These are phyloP conservation scores for Trichosporon faecale DNA, from an alignment of 1,284 basidiomycete genomes.

Conservation along the genomic window DNA sequence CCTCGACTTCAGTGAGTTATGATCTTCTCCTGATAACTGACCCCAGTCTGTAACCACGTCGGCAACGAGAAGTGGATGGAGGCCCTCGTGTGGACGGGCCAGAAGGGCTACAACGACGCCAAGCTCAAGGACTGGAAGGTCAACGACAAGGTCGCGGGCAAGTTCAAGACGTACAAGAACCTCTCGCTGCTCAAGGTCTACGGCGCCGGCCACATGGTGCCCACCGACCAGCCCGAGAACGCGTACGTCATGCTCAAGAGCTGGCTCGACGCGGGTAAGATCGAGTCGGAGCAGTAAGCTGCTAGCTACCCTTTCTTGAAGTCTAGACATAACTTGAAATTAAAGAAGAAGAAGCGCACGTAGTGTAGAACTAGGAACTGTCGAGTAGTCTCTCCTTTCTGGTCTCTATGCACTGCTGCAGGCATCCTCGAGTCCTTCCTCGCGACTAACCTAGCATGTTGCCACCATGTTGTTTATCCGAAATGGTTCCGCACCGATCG, in stretches of 20 bases:
- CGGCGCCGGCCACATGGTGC: slow-evolving; percentile 52
- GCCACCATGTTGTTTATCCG: neutral
- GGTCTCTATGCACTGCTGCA: slow-evolving; percentile 23
- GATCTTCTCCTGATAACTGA: neutral
- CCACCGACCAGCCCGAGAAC: slow-evolving; percentile 52
- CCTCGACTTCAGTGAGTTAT: slow-evolving; percentile 60
- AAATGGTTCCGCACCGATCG: neutral
- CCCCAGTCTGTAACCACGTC: slow-evolving; percentile 62
- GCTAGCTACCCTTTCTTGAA: neutral
- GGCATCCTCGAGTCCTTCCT: neutral
- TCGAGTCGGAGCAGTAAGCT: neutral
- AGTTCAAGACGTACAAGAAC: slow-evolving; percentile 59
- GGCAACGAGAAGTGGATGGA: slow-evolving; percentile 67
- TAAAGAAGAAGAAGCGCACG: neutral
- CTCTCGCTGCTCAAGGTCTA: slow-evolving; percentile 55
- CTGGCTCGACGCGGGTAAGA: slow-evolving; percentile 41
- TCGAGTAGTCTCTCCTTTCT: neutral
- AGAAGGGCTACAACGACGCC: slow-evolving; percentile 55
- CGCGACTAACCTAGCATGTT: slow-evolving; percentile 8
- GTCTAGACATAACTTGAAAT: slow-evolving; percentile 2
- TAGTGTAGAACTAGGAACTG: slow-evolving; percentile 7
- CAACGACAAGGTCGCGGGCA: slow-evolving; percentile 56
- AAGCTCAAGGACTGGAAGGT: slow-evolving; percentile 55
- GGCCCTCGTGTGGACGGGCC: slow-evolving; percentile 63
- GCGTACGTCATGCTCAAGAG: slow-evolving; percentile 48